phyloP scores from a whole-genome alignment of 345 rosid species.

The Eucalyptus fibrosa region DNA sequence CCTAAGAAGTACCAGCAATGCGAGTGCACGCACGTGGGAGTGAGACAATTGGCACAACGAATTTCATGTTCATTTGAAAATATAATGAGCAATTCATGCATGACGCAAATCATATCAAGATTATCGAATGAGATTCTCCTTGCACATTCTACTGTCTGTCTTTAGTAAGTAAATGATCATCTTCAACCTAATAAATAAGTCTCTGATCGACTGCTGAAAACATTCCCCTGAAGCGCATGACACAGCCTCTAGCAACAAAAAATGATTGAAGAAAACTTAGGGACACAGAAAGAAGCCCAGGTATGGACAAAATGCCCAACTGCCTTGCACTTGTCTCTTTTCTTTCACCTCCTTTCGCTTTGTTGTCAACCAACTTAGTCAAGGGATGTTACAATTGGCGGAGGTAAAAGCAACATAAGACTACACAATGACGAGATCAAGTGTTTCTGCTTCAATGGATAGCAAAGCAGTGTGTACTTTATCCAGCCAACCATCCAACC shows the following conservation, averaged over 20 bases:
- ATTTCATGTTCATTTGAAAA: neutral
- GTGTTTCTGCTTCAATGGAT: conserved; percentile 89
- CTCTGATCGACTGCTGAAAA: no score
- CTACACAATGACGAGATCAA: conserved; percentile 65
- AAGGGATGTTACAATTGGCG: neutral
- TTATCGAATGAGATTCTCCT: neutral
- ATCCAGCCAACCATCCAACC: conserved; percentile 64
- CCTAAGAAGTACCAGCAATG: neutral
- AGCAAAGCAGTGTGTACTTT: neutral
- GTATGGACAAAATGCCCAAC: neutral
- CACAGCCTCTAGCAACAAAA: neutral
- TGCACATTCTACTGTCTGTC: neutral
- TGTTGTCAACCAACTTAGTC: neutral
- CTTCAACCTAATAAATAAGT: no score
- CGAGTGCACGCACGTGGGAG: neutral
- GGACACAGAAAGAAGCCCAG: neutral
- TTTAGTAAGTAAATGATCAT: neutral
- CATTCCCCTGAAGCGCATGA: neutral
- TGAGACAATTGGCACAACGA: neutral
- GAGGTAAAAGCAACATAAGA: neutral
- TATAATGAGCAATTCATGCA: neutral
- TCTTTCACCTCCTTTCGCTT: neutral
- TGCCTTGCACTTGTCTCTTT: neutral
- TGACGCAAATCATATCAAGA: neutral
- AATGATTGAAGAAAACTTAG: no score